Percentiles rank a stretch among this genome's conserved stretches.
Evolutionary conservation across 768 basidiomycete species (phyloP).

Genomic region (Lenzites betulinus): DNA sequence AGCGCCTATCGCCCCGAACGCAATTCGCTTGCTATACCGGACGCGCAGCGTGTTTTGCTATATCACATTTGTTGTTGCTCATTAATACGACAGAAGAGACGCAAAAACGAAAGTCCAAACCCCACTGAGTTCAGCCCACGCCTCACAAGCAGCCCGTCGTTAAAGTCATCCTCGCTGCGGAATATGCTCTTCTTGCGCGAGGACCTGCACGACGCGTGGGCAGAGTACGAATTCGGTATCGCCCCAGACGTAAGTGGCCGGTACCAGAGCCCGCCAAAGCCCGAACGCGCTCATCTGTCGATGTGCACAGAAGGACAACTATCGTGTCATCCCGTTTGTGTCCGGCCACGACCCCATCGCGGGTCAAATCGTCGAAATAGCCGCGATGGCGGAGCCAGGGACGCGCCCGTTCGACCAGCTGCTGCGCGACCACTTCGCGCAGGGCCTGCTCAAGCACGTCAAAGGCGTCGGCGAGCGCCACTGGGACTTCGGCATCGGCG

Average conservation of each 20-base stretch:
- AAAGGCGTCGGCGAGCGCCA: conserved; percentile 34
- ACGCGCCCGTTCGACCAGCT: conserved; percentile 37
- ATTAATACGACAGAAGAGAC: no score
- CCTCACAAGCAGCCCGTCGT: no score
- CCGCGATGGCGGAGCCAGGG: conserved; percentile 34
- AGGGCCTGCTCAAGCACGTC: conserved; percentile 37
- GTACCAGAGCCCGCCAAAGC: background rate
- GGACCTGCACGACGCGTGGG: conserved; percentile 30
- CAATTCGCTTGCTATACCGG: no score
- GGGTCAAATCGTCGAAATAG: conserved; percentile 27
- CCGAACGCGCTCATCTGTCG: background rate
- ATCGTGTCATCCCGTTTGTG: conserved; percentile 34
- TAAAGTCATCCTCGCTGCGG: background rate
- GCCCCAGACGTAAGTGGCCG: conserved; percentile 33
- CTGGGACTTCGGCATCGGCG: conserved; percentile 27
- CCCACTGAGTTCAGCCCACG: no score
- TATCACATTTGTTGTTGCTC: no score
- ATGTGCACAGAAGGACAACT: conserved; percentile 30
- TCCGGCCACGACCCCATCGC: conserved; percentile 31
- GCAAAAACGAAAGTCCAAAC: no score
- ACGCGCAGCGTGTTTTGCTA: no score
- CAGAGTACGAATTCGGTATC: conserved; percentile 31
- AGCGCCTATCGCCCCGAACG: no score
- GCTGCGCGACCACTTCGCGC: conserved; percentile 35
- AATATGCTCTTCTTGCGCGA: conserved; percentile 31